Evolutionary conservation across 2,329 filamentous ascomycete species (phyloP).

Genomic region (Alternaria ethzedia): DNA sequence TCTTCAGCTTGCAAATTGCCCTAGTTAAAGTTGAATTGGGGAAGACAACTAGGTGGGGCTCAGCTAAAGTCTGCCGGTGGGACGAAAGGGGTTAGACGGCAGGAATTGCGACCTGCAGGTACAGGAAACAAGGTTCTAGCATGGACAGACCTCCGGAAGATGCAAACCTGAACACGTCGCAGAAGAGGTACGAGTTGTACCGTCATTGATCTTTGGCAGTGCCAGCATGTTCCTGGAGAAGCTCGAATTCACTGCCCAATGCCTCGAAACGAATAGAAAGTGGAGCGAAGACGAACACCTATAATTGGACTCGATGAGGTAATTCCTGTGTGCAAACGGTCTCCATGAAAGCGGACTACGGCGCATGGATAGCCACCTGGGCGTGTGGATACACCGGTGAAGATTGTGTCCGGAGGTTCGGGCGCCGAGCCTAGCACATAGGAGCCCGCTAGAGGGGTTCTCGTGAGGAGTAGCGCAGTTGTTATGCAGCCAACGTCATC

Average conservation of each 20-base stretch:
- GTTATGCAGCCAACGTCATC: conserved; percentile 6
- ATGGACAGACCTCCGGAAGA: neutral
- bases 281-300: conserved; percentile 2
- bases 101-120: conserved; percentile 9
- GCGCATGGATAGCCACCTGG: conserved; percentile 13
- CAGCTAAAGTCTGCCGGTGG: neutral
- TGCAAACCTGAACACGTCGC: neutral
- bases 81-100: conserved; percentile 1
- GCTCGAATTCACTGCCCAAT: neutral
- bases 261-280: neutral
- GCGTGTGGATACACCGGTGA: conserved; percentile 12
- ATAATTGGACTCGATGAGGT: neutral
- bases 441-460: neutral
- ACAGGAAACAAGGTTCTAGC: conserved; percentile 8
- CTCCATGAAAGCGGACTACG: neutral
- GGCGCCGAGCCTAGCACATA: neutral
- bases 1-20: neutral
- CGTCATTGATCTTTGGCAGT: neutral
- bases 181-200: neutral
- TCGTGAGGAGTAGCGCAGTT: conserved; percentile 4
- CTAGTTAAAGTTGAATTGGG: neutral
- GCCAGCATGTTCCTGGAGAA: neutral
- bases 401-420: conserved; percentile 7
- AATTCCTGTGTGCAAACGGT: neutral
- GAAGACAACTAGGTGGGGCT: neutral